Base-by-base conservation (phyloP, 768 basidiomycete species). In the Suillus placidus region DNA sequence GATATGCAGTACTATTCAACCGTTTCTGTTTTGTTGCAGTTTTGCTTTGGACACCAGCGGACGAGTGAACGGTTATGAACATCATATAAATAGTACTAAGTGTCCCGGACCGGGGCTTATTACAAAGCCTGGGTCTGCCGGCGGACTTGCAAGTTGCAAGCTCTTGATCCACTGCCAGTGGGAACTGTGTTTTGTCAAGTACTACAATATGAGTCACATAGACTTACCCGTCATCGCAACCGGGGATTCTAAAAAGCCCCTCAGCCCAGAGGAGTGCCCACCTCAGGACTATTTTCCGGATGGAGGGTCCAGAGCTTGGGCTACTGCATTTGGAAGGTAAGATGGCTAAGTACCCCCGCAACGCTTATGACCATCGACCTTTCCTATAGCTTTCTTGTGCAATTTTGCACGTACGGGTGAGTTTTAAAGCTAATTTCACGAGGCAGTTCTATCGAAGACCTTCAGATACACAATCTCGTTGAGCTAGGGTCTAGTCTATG, bases 381-480 rank as follows among this genome's bases (percentile, higher is more conserved):
- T 18, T 32, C 23, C 54, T 23, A 56, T 60, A 80, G 79, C 35
- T 78, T 80, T 67, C 71, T 81, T 9, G 66, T 80, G 10, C 80
- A 81, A 63, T 79, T 81, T 57, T 73, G 80, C 65, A 77, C 76
- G 1, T 80, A 75, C 35, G 80, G 80, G 74, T 80, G 38, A 23
- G 66, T 18, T 14, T 26, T 20, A 26, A 18, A 20, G 26, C 23
- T 13, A 18, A 13, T 45, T 14, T 51, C 23, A 14, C 37, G 6
- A 35, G 3, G 18, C 14, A 45, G 9, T 16, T 13, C 2, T 9
- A 16, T 23, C 10, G 12, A 18, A 26, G 49, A 60, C 23, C 0
- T 66, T 55, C 49, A 81, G 81, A 54, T 80, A 80, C 56, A 68
- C 77, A 12, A 73, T 77, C 37, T 77, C 80, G n/a, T n/a, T n/a